Evolutionary conservation across 768 basidiomycete species (phyloP).

Genomic region (Phaeolepiota aurea): DNA sequence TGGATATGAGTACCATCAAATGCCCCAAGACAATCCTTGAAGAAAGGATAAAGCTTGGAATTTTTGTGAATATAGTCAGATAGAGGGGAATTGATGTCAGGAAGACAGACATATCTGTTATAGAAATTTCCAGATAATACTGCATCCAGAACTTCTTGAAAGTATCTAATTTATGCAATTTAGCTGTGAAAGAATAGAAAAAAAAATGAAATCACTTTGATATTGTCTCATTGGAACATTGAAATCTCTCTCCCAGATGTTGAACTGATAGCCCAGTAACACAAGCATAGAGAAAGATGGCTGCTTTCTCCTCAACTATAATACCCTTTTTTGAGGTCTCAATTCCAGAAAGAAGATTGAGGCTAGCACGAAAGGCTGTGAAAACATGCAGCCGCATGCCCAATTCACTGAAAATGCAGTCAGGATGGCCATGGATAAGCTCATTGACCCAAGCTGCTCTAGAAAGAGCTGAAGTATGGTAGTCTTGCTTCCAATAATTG

Average conservation of each 20-base stretch:
- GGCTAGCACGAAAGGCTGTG: constrained; percentile 1
- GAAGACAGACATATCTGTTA: constrained; percentile 13
- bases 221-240: constrained; percentile 12
- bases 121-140: constrained; percentile 19
- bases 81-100: constrained; percentile 7
- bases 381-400: constrained; percentile 11
- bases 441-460: constrained; percentile 12
- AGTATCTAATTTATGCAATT: constrained; percentile 16
- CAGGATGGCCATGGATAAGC: constrained; percentile 12
- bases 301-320: constrained; percentile 4
- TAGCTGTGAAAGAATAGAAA: constrained; percentile 5
- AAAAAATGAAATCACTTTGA: constrained; percentile 5
- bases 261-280: constrained; percentile 12
- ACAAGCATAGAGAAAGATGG: constrained; percentile 18
- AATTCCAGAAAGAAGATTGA: not conserved
- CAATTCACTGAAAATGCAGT: constrained; percentile 8
- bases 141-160: constrained; percentile 14
- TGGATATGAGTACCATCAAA: constrained; percentile 11
- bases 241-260: constrained; percentile 18
- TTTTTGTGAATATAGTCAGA: constrained; percentile 12
- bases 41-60: constrained; percentile 20
- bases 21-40: constrained; percentile 22
- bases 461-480: constrained; percentile 12
- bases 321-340: not conserved
- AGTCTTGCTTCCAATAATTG: constrained; percentile 1